phyloP scores from a whole-genome alignment of 1,284 basidiomycete genomes.

The Trametes versicolor region DNA sequence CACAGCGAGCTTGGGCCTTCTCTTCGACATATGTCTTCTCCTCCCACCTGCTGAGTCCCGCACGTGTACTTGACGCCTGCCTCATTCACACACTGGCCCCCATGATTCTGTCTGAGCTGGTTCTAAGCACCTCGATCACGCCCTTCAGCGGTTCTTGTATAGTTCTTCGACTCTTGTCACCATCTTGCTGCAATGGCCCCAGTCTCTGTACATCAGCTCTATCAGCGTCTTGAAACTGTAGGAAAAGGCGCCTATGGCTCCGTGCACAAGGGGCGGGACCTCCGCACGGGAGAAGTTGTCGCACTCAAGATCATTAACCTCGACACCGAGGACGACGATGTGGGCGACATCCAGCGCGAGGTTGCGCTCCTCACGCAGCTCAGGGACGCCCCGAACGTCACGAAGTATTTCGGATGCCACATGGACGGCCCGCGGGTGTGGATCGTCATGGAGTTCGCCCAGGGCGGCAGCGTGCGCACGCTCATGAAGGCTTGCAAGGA shows the following conservation, averaged over 20 bases:
- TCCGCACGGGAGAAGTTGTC: constrained; percentile 86
- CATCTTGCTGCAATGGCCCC: constrained; percentile 32
- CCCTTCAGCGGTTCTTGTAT: constrained; percentile 17
- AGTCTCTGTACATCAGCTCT: constrained; percentile 54
- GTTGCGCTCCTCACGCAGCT: constrained; percentile 93
- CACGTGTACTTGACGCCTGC: background rate
- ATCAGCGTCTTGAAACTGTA: constrained; percentile 65
- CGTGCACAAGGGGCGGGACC: constrained; percentile 93
- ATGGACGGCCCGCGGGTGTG: constrained; percentile 95
- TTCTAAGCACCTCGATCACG: constrained; percentile 22
- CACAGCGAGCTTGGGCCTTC: constrained; percentile 16
- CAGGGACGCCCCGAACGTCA: constrained; percentile 90
- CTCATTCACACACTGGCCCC: constrained; percentile 5
- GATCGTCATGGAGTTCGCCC: constrained; percentile 99
- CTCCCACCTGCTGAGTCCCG: constrained; percentile 12
- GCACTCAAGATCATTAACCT: constrained; percentile 99
- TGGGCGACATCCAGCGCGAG: constrained; percentile 96
- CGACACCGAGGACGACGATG: constrained; percentile 97
- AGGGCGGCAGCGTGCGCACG: constrained; percentile 94
- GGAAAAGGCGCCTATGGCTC: constrained; percentile 97
- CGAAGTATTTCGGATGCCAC: constrained; percentile 96
- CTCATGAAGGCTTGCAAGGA: constrained; percentile 88
- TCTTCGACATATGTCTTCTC: constrained; percentile 10
- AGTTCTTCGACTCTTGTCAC: background rate
- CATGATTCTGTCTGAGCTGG: constrained; percentile 26